phyloP scores from a whole-genome alignment of 768 basidiomycete genomes.

The Russula ochroleuca region DNA sequence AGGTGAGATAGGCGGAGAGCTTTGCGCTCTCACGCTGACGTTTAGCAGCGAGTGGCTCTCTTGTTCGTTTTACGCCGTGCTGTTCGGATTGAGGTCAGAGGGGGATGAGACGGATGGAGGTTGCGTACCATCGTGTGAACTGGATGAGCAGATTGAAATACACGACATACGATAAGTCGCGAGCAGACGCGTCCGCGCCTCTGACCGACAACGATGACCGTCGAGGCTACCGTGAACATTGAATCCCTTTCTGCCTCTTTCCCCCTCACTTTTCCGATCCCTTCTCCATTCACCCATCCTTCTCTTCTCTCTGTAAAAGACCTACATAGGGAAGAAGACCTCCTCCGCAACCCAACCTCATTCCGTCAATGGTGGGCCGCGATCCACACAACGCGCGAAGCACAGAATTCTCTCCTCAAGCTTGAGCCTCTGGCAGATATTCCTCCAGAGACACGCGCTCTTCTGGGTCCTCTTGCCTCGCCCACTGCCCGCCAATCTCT shows the following conservation, averaged over 20 bases:
- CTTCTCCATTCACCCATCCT: conserved; percentile 74
- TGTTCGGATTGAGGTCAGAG: conserved; percentile 29
- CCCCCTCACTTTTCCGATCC: conserved; percentile 81
- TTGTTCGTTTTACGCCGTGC: conserved; percentile 68
- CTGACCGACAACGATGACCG: conserved; percentile 50
- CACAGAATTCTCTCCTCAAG: conserved; percentile 53
- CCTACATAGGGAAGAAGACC: conserved; percentile 87
- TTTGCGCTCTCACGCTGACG: conserved; percentile 67
- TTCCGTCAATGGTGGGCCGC: conserved; percentile 93
- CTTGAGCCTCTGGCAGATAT: conserved; percentile 47
- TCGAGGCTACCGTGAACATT: conserved; percentile 44
- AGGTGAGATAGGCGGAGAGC: conserved; percentile 67
- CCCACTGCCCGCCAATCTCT: conserved; percentile 68
- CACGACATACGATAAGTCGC: not conserved
- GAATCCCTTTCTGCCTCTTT: conserved; percentile 58
- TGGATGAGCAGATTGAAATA: not conserved
- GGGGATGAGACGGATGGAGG: not conserved
- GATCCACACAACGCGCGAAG: conserved; percentile 70
- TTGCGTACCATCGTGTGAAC: conserved; percentile 12
- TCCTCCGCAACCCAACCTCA: conserved; percentile 84
- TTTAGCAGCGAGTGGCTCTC: conserved; percentile 60
- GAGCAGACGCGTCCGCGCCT: conserved; percentile 3
- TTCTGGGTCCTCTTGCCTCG: conserved; percentile 79
- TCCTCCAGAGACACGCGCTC: conserved; percentile 46
- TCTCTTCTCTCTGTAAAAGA: conserved; percentile 71